Evolutionary conservation across 805 yeast genomes (phyloP).

Genomic region (Yamadazyma insecticola): DNA sequence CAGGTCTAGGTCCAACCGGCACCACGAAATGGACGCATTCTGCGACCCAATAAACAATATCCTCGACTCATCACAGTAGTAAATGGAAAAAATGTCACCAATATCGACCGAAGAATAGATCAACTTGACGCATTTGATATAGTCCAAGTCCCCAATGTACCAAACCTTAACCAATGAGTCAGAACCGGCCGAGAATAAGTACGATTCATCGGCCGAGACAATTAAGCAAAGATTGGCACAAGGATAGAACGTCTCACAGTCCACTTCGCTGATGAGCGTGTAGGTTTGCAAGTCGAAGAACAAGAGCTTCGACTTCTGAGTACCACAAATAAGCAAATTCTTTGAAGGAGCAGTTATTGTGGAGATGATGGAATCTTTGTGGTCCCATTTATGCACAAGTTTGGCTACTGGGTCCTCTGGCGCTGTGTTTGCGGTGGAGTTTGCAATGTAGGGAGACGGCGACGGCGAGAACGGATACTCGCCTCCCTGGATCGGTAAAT

Average conservation of each 20-base stretch:
- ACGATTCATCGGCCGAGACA: constrained; percentile 48
- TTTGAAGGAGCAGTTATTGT: constrained; percentile 56
- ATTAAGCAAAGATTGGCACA: constrained; percentile 74
- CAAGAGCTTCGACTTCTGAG: constrained; percentile 77
- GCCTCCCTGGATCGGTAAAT: no score
- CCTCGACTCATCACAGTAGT: constrained; percentile 56
- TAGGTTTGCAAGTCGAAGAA: constrained; percentile 66
- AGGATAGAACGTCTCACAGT: constrained; percentile 48
- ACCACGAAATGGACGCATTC: constrained; percentile 82
- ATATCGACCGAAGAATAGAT: constrained; percentile 82
- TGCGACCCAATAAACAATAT: constrained; percentile 85
- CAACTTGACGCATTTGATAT: constrained; percentile 48
- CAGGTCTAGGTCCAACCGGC: constrained; percentile 27
- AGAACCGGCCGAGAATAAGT: constrained; percentile 79
- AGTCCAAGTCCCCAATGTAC: constrained; percentile 46
- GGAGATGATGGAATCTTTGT: constrained; percentile 68
- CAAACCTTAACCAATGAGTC: constrained; percentile 88
- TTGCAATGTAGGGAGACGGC: constrained; percentile 4
- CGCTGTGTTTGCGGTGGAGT: no score
- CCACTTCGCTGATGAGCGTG: constrained; percentile 25
- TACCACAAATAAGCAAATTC: constrained; percentile 75
- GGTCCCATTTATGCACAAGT: constrained; percentile 72
- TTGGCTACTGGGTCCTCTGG: constrained; percentile 1
- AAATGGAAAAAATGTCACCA: constrained; percentile 87
- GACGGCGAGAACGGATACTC: no score